These are phyloP conservation scores for Tetrahymena thermophila DNA, from an alignment of 73 alveolate species.

Conservation along the genomic window DNA sequence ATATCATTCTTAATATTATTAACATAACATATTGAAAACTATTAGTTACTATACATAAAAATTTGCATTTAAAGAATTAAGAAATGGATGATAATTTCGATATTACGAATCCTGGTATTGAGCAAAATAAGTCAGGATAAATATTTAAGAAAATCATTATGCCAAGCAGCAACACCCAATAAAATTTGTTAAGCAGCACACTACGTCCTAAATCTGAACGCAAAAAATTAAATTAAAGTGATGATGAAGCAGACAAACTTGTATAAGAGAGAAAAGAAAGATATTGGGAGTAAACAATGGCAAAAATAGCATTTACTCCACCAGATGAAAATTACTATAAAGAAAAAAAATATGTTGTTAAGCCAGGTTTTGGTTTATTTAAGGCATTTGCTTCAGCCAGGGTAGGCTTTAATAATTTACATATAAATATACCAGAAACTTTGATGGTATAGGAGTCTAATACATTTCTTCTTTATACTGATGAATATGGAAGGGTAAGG, in stretches of 20 bases:
- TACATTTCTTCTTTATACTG: slow-evolving; percentile 25
- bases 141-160: background rate
- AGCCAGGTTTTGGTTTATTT: slow-evolving; percentile 19
- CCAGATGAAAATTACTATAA: slow-evolving; percentile 28
- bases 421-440: slow-evolving; percentile 28
- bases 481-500: slow-evolving; percentile 12
- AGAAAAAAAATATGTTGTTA: background rate
- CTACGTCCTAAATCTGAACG: background rate
- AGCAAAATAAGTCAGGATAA: background rate
- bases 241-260: background rate
- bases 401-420: slow-evolving; percentile 11
- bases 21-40: background rate
- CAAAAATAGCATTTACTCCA: slow-evolving; percentile 29
- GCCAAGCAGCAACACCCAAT: background rate
- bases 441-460: slow-evolving; percentile 30
- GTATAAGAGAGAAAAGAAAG: slow-evolving; percentile 22
- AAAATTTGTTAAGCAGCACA: background rate
- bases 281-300: slow-evolving; percentile 24
- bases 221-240: background rate
- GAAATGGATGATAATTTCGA: background rate
- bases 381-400: slow-evolving; percentile 34
- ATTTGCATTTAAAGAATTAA: background rate
- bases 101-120: background rate
- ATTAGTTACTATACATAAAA: no score
- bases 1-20: background rate